Evolutionary conservation across 2,329 filamentous ascomycete species (phyloP).

Genomic region (Lecanicillium sp.): DNA sequence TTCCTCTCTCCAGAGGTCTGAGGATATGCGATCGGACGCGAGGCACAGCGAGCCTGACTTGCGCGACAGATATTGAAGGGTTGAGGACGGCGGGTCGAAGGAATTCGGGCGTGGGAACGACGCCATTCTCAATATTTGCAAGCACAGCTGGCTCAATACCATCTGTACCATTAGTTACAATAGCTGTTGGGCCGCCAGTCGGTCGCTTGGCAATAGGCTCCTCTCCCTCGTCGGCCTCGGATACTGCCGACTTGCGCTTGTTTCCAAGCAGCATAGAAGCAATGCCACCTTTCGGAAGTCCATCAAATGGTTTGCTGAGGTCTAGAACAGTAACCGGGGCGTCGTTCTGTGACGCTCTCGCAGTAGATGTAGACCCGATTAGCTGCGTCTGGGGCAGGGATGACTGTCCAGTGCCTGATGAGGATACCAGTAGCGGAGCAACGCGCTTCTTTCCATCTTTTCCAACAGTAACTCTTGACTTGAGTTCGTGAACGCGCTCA

Average conservation of each 20-base stretch:
- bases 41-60: constrained; percentile 80
- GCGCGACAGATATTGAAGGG: constrained; percentile 73
- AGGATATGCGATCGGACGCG: constrained; percentile 78
- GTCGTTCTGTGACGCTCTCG: constrained; percentile 59
- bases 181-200: constrained; percentile 62
- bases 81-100: constrained; percentile 83
- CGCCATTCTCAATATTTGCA: constrained; percentile 51
- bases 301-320: constrained; percentile 88
- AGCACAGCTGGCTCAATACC: constrained; percentile 72
- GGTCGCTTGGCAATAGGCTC: constrained; percentile 46
- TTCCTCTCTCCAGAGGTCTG: constrained; percentile 67
- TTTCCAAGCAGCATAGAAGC: constrained; percentile 84
- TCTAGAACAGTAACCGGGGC: constrained; percentile 79
- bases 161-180: constrained; percentile 70
- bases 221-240: constrained; percentile 72
- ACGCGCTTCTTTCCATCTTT: constrained; percentile 98
- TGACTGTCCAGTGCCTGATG: constrained; percentile 78
- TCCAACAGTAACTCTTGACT: constrained; percentile 87
- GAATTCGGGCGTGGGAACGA: constrained; percentile 70
- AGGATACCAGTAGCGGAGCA: constrained; percentile 83
- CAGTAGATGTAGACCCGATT: constrained; percentile 62
- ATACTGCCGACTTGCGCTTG: constrained; percentile 72
- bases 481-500: constrained; percentile 57
- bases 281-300: constrained; percentile 82
- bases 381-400: constrained; percentile 85